Evolutionary conservation across 177 flowering plant species (phyloP), one percentile per base, ranked within the genome.

Genomic region (Vitis hybrid): DNA sequence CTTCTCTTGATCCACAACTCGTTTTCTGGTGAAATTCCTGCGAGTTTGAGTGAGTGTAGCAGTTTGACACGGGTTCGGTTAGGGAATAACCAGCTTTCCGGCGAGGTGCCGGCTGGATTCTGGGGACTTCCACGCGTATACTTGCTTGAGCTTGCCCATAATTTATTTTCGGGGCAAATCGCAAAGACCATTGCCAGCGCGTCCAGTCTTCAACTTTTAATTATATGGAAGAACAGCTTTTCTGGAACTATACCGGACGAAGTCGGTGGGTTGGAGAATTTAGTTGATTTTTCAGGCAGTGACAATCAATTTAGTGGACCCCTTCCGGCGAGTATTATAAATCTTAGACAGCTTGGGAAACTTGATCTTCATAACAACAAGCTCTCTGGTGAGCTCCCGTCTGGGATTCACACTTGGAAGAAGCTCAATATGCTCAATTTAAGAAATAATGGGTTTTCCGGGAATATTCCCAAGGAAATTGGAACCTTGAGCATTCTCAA

Each of bases 71-170:
- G 91, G 4, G 79, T 89, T 19, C 73, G 93, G 17, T 58, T 89
- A 45, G 78, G 83, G 4, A 62, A 71, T 68, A 89, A 89, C 75
- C 59, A 30, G 61, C 66, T 89, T 1, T 77, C 87, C 64, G 93
- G 93, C 48, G 87, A 81, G 19, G 82, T 89, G 2, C 93, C 93
- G 54, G 79, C 52, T 3, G 82, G 80, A 3, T 67, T 89, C 11
- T 89, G 93, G 93, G 93, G 91, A 0, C 82, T 89, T 10, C 93
- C 93, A 0, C 79, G 69, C 52, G 83, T 89, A 7, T 82, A 74
- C 55, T 58, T 89, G 50, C 77, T 89, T 3, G 93, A 89, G 68
- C 83, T 89, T 12, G 74, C 58, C 3, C 77, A 72, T 12, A 89
- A 89, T 55, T 77, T 72, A 7, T 74, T 89, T 13, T 78, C 88